Base-by-base conservation (phyloP, 768 basidiomycete species). In the Tricholoma flavovirens region DNA sequence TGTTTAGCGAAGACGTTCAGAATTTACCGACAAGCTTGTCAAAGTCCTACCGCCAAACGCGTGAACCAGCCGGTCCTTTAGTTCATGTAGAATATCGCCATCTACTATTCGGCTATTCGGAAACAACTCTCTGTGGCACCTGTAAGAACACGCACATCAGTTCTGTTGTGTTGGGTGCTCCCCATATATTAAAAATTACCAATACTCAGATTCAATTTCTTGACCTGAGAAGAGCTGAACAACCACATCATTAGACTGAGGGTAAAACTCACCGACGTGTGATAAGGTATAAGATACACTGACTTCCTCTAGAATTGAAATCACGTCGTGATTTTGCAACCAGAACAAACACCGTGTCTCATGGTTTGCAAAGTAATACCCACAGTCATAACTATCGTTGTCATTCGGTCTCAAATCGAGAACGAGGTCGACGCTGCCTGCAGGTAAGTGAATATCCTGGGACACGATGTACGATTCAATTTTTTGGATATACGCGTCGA, bases 301-400 rank as follows among this genome's bases (percentile, higher is more conserved):
- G n/a, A 56, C 56, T 51, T 56, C 56, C n/a, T 53, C 50, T 19
- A 52, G 19, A n/a, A 56, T 21, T 12, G 38, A 32, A 42, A 32
- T 43, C 19, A 40, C 56, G 40, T 56, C 50, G 35, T 56, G 40
- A 36, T 51, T 40, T 21, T 56, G 36, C 36, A 51, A 52, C 56
- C 56, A 56, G 30, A 32, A 32, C 30, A 32, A 32, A 32, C 30
- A 32, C 10, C 30, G 38, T 15, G 51, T 52, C 24, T 46, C 22
- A 24, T 56, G 50, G 22, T 56, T 45, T n/a, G 50, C 49, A 32
- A 51, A 52, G 50, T 56, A 56, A 24, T 56, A 56, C 17, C 56
- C 43, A 38, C 48, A 55, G n/a, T 22, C 30, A 11, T 32, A 32
- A 32, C 9, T 11, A 32, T 32, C 30, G 30, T 32, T 32, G 30